Percentiles rank a stretch among this genome's conserved stretches.
Conservation (phyloP, 805 yeast genomes). For the Yarrowia porcina region DNA sequence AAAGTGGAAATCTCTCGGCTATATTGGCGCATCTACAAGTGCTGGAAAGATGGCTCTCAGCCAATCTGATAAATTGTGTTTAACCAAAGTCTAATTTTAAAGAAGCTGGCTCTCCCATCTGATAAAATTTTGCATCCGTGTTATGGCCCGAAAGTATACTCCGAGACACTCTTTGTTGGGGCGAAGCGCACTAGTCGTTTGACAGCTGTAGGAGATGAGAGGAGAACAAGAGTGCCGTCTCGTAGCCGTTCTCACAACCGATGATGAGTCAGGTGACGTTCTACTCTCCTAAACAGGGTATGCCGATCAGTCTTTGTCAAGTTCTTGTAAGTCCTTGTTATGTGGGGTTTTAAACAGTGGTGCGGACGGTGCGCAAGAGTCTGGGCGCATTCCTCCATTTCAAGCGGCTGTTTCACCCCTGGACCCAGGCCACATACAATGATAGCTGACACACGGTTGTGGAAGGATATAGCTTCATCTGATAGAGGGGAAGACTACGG, state of each 20-base stretch:
- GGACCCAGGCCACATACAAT: not conserved
- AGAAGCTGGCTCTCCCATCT: not conserved
- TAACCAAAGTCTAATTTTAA: not conserved
- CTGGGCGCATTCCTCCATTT: not conserved
- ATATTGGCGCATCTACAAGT: not conserved
- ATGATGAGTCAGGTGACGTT: too few relatives aligned
- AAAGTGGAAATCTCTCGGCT: not conserved
- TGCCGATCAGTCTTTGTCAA: not conserved
- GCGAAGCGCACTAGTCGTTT: not conserved
- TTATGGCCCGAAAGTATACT: not conserved
- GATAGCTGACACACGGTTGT: not conserved
- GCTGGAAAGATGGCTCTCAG: not conserved
- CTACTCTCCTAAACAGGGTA: too few relatives aligned
- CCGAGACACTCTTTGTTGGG: not conserved
- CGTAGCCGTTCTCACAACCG: too few relatives aligned
- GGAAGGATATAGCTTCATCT: not conserved
- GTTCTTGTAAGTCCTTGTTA: not conserved
- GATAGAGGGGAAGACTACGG: not conserved
- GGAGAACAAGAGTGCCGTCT: too few relatives aligned
- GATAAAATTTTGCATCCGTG: conserved; percentile 2
- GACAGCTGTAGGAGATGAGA: not conserved
- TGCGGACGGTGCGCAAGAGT: not conserved
- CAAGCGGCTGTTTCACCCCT: not conserved
- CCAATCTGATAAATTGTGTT: not conserved
- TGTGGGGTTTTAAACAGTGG: not conserved